phyloP scores from a whole-genome alignment of 1,284 basidiomycete species.

The Microbotryum saponariae region DNA sequence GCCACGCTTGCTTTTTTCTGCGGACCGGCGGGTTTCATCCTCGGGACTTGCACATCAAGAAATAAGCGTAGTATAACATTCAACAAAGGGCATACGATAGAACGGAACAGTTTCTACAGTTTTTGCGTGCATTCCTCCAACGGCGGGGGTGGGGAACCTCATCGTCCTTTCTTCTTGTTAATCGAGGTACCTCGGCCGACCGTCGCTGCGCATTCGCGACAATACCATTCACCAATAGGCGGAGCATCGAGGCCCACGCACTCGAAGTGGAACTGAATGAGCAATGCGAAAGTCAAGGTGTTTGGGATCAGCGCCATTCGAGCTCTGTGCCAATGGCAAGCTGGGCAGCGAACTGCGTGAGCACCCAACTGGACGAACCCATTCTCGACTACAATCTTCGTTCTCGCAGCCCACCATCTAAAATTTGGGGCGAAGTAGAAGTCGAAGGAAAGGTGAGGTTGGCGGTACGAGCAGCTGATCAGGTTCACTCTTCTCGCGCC shows the following conservation, averaged over 20 bases:
- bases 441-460: too few relatives aligned
- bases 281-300: background rate
- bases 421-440: background rate
- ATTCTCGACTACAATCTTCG: constrained; percentile 32
- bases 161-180: too few relatives aligned
- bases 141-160: too few relatives aligned
- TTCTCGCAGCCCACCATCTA: constrained; percentile 37
- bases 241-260: constrained; percentile 26
- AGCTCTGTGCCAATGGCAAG: background rate
- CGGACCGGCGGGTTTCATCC: too few relatives aligned
- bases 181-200: too few relatives aligned
- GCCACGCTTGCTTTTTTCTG: too few relatives aligned
- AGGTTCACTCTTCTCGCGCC: background rate
- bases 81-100: too few relatives aligned
- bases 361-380: constrained; percentile 18
- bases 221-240: constrained; percentile 31
- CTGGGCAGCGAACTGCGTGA: background rate
- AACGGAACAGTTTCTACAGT: too few relatives aligned
- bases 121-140: too few relatives aligned
- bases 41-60: too few relatives aligned
- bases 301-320: background rate
- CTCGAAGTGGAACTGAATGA: constrained; percentile 31
- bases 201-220: constrained; percentile 18
- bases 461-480: background rate
- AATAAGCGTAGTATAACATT: too few relatives aligned